Evolutionary conservation across 176 grass and related monocot genomes (phyloP), one percentile per base, ranked within the genome.

Genomic region (Oryza rufipogon): DNA sequence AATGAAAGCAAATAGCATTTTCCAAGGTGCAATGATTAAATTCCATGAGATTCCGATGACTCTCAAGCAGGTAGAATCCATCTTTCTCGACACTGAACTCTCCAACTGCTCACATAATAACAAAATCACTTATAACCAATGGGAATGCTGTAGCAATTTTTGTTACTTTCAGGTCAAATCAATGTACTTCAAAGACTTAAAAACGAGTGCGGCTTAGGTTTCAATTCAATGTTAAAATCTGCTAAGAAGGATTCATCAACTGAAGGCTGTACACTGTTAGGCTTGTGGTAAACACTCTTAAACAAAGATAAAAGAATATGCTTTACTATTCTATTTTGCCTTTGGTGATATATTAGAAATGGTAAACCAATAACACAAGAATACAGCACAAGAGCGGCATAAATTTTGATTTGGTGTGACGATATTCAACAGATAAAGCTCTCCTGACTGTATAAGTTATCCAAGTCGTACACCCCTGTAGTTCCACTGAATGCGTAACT

Each of bases 1-100:
- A 22, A 97, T 91, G 82, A 94, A 91, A 41, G 95, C 90, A 68
- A 95, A 95, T 13, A 95, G 63, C 16, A 97, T 28, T 88, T 78
- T 92, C 95, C 92, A 97, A 19, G 95, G 95, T 28, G 14, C 72
- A 20, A 95, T 25, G 13, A 86, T 74, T 71, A 83, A 75, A 79
- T 91, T 78, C 89, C 92, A 95, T 78, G 88, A 72, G 52, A 91
- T 79, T 88, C 33, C 67, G 44, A 47, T 33, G 17, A 76, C 68
- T 71, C 87, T 74, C 75, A 84, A 20, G 60, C 77, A 88, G 30
- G 34, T 2, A 20, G 77, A 60, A 64, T 80, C 46, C 80, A 80
- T 91, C 69, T 89, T 92, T 60, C 77, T 92, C 46, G 80, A 92
- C 70, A 90, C 72, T 30, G 71, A 28, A 71, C 73, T 82, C 79